Evolutionary conservation across 192 early-diverging fungal species (phyloP).

Genomic region (Entomortierella beljakovae): DNA sequence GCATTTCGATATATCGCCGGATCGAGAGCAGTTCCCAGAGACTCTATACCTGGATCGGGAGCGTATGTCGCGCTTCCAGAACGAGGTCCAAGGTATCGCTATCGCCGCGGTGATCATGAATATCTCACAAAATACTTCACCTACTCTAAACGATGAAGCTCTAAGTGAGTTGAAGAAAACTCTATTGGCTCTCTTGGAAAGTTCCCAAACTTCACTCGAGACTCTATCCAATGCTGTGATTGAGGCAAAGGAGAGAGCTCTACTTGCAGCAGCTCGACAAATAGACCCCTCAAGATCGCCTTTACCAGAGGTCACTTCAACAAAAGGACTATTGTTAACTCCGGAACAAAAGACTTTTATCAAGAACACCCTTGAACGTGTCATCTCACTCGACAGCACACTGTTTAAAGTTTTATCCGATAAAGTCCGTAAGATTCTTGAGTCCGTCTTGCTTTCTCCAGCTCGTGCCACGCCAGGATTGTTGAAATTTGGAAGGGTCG

Average conservation of each 20-base stretch:
- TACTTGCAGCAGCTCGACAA: conserved; percentile 35
- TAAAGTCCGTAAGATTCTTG: conserved; percentile 54
- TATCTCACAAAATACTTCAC: conserved; percentile 72
- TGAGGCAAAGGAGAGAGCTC: conserved; percentile 29
- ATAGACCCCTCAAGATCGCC: background rate
- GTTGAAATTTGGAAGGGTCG: conserved; percentile 12
- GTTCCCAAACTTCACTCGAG: conserved; percentile 23
- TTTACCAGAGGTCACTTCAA: background rate
- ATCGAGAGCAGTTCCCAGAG: conserved; percentile 65
- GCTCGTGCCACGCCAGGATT: background rate
- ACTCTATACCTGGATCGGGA: conserved; percentile 76
- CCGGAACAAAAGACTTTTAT: conserved; percentile 19
- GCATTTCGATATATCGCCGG: conserved; percentile 7
- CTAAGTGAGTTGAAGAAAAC: conserved; percentile 45
- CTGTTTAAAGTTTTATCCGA: conserved; percentile 65
- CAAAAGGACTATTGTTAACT: conserved; percentile 6
- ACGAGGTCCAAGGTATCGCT: conserved; percentile 75
- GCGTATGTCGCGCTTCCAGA: conserved; percentile 74
- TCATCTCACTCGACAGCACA: conserved; percentile 59
- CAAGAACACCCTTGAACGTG: conserved; percentile 56
- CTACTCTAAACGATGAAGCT: conserved; percentile 18
- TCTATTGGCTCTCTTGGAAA: conserved; percentile 47
- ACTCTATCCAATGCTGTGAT: conserved; percentile 24
- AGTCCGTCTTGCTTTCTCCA: conserved; percentile 17
- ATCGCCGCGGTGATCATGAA: conserved; percentile 77